phyloP scores from a whole-genome alignment of 2,329 filamentous ascomycete genomes.

The Diaporthe amygdali region DNA sequence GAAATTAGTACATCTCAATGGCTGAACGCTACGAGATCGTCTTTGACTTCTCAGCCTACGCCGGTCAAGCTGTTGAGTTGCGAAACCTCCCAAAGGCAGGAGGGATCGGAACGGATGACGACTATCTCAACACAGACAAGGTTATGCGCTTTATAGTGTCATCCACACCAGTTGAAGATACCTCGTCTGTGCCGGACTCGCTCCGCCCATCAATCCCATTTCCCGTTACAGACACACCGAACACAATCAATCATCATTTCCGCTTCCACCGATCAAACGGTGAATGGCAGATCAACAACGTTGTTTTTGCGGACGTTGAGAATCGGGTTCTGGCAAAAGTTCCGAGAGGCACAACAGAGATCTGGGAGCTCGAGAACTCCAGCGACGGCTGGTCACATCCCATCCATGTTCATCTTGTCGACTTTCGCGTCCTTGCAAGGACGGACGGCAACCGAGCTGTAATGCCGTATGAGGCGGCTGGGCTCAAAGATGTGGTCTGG shows the following conservation, averaged over 20 bases:
- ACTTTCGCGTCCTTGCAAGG: slow-evolving; percentile 59
- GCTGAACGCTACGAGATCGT: slow-evolving; percentile 64
- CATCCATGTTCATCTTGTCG: slow-evolving; percentile 63
- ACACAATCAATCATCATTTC: slow-evolving; percentile 48
- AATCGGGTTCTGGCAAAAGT: slow-evolving; percentile 55
- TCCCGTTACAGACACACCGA: slow-evolving; percentile 36
- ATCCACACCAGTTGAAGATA: slow-evolving; percentile 35
- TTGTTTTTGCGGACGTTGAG: slow-evolving; percentile 49
- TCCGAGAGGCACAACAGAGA: slow-evolving; percentile 50
- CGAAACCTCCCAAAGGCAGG: slow-evolving; percentile 37
- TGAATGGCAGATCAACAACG: slow-evolving; percentile 58
- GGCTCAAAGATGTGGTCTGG: slow-evolving; percentile 64
- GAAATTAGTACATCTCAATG: slow-evolving; percentile 47
- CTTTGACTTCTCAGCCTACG: slow-evolving; percentile 56
- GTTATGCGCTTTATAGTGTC: slow-evolving; percentile 58
- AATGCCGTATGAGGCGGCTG: slow-evolving; percentile 57
- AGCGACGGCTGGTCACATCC: slow-evolving; percentile 58
- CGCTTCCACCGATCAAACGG: slow-evolving; percentile 49
- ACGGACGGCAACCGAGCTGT: slow-evolving; percentile 49
- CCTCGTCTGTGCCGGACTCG: slow-evolving; percentile 37
- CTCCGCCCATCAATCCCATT: slow-evolving; percentile 44
- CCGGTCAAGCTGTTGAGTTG: slow-evolving; percentile 52
- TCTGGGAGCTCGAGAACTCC: slow-evolving; percentile 56
- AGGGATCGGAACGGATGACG: slow-evolving; percentile 48
- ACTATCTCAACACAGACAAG: slow-evolving; percentile 56